Evolutionary conservation across 164 flowering plant genomes (phyloP).

Genomic region (Euptelea pleiosperma): DNA sequence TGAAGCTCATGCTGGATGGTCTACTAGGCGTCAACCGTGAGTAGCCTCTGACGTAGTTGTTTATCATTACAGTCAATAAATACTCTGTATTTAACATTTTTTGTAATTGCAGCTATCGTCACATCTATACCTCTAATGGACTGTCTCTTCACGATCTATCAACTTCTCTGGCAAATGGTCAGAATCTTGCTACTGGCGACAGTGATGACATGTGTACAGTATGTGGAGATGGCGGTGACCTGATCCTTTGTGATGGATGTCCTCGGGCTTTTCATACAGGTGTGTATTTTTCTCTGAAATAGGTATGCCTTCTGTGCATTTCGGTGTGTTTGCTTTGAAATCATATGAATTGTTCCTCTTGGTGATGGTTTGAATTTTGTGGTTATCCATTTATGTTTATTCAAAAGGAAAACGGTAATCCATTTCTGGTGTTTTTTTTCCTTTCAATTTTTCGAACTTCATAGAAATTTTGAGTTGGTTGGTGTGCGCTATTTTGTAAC

Average conservation of each 20-base stretch:
- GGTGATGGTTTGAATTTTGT: neutral
- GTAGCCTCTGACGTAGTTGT: constrained; percentile 22
- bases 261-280: constrained; percentile 84
- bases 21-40: constrained; percentile 94
- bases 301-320: neutral
- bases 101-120: constrained; percentile 67
- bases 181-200: constrained; percentile 42
- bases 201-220: constrained; percentile 78
- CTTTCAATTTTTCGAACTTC: no score
- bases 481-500: no score
- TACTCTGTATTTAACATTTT: constrained; percentile 5
- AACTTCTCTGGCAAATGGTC: constrained; percentile 65
- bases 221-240: constrained; percentile 78
- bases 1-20: constrained; percentile 97
- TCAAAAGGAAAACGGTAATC: no score
- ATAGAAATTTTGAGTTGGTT: no score
- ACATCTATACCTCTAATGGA: constrained; percentile 79
- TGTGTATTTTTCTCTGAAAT: constrained; percentile 9
- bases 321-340: neutral
- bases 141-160: constrained; percentile 83
- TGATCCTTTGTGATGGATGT: constrained; percentile 66
- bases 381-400: no score
- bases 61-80: neutral
- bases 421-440: neutral
- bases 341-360: neutral